phyloP scores from a whole-genome alignment of 352 stramenopile species.

The Globisporangium lucens region DNA sequence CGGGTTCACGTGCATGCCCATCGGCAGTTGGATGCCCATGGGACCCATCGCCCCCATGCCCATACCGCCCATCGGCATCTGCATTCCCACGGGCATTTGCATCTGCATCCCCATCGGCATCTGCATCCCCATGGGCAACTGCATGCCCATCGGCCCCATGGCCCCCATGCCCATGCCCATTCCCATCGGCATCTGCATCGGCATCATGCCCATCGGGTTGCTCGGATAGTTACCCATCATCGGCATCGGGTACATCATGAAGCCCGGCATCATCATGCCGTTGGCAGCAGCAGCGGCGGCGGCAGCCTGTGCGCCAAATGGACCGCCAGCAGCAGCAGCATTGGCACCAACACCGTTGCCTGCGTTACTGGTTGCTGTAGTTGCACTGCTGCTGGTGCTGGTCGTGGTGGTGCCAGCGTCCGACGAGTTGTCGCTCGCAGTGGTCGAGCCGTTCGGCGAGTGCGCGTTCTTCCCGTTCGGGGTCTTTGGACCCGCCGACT shows the following conservation, averaged over 20 bases:
- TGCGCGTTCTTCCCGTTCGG: neutral
- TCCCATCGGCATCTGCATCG: conserved; percentile 28
- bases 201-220: conserved; percentile 41
- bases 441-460: conserved; percentile 15
- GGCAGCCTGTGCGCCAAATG: conserved; percentile 14
- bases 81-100: conserved; percentile 23
- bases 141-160: conserved; percentile 33
- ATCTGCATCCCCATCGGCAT: conserved; percentile 36
- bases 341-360: neutral
- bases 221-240: conserved; percentile 70
- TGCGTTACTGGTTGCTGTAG: neutral
- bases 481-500: conserved; percentile 3
- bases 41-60: conserved; percentile 16
- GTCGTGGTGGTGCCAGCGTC: conserved; percentile 2
- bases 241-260: conserved; percentile 80
- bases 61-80: conserved; percentile 32
- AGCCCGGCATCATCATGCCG: conserved; percentile 78
- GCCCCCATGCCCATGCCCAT: conserved; percentile 28
- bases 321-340: neutral
- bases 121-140: conserved; percentile 36
- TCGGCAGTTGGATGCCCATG: conserved; percentile 38
- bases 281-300: neutral
- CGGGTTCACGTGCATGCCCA: conserved; percentile 29
- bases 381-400: conserved; percentile 12
- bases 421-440: conserved; percentile 14